Percentiles rank a stretch among this genome's conserved stretches.
Conservation (phyloP, 2,329 filamentous ascomycete genomes). For the Pseudocercospora vitis region DNA sequence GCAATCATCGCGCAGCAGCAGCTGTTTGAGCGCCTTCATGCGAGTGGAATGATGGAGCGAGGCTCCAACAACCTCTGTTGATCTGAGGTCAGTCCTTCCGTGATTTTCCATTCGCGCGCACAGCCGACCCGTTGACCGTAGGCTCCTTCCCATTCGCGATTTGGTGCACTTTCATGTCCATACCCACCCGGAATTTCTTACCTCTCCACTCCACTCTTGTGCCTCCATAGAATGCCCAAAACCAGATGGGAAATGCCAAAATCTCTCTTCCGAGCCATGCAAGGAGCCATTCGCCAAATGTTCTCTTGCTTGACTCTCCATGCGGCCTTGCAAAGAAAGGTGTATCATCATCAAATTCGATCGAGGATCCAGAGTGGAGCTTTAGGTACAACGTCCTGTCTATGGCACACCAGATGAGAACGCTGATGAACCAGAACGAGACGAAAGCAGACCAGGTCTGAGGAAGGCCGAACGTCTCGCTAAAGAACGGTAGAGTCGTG, state of each 20-base stretch:
- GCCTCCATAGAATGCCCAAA: constrained; percentile 84
- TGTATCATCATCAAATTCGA: constrained; percentile 70
- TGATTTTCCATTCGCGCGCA: constrained; percentile 11
- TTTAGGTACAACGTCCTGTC: constrained; percentile 73
- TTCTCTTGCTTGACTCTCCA: constrained; percentile 50
- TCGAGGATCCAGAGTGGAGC: constrained; percentile 70
- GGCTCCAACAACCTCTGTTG: too few relatives aligned
- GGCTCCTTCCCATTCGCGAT: constrained; percentile 19
- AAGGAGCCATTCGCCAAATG: constrained; percentile 68
- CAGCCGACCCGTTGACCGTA: not conserved
- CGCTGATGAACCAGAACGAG: constrained; percentile 64
- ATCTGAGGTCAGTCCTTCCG: constrained; percentile 9
- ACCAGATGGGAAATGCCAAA: constrained; percentile 85
- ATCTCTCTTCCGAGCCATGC: constrained; percentile 85
- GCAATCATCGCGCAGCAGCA: too few relatives aligned
- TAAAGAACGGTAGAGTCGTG: constrained; percentile 69
- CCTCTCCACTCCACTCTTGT: constrained; percentile 86
- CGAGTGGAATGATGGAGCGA: too few relatives aligned
- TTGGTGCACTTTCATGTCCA: constrained; percentile 77
- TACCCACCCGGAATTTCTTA: constrained; percentile 73
- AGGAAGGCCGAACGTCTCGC: constrained; percentile 53
- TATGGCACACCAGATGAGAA: constrained; percentile 68
- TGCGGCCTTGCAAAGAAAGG: constrained; percentile 66
- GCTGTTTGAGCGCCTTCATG: too few relatives aligned
- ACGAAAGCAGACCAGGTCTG: constrained; percentile 68